phyloP scores from a whole-genome alignment of 2,329 filamentous ascomycete genomes.

The Onygenales sp. region DNA sequence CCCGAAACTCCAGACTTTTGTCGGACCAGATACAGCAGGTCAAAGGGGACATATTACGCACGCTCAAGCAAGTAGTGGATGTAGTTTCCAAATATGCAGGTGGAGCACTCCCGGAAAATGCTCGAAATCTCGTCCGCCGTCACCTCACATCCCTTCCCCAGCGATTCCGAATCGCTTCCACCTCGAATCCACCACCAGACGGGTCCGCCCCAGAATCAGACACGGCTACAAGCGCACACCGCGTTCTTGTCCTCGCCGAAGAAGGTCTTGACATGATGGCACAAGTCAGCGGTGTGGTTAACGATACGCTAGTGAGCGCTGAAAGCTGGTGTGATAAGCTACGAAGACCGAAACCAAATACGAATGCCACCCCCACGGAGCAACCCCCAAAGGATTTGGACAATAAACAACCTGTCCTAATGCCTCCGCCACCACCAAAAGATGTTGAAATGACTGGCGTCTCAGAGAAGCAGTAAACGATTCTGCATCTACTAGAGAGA shows the following conservation, averaged over 20 bases:
- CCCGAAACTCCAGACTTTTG: conserved; percentile 35
- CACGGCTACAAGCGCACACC: conserved; percentile 53
- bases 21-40: conserved; percentile 54
- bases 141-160: conserved; percentile 79
- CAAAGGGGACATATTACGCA: conserved; percentile 63
- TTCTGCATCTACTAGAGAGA: neutral
- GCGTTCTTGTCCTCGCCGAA: conserved; percentile 74
- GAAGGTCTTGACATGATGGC: conserved; percentile 92
- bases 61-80: conserved; percentile 70
- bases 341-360: conserved; percentile 40
- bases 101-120: conserved; percentile 84
- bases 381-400: conserved; percentile 5
- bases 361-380: neutral
- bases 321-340: conserved; percentile 83
- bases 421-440: conserved; percentile 11
- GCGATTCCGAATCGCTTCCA: conserved; percentile 66
- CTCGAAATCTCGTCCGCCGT: conserved; percentile 67
- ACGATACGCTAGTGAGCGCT: conserved; percentile 80
- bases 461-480: conserved; percentile 19
- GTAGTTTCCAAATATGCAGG: conserved; percentile 84
- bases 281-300: conserved; percentile 78
- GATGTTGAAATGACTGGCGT: conserved; percentile 29
- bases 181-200: conserved; percentile 30
- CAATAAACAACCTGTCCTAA: conserved; percentile 12
- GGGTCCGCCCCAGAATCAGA: conserved; percentile 29